phyloP scores from a whole-genome alignment of 2,329 filamentous ascomycete species.

The Ophiocordyceps robertsii region DNA sequence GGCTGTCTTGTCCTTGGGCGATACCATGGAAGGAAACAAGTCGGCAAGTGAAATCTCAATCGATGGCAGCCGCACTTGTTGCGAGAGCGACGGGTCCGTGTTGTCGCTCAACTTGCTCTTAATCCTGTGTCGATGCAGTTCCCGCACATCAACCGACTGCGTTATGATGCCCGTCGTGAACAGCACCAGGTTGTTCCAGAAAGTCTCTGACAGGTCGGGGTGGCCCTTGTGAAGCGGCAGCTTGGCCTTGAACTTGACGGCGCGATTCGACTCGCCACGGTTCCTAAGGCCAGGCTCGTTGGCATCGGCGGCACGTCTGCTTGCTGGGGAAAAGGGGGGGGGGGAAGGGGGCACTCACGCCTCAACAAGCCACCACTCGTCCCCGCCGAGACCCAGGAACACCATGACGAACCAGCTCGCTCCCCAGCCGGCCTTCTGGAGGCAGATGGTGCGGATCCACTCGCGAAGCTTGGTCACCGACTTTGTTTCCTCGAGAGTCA shows the following conservation, averaged over 20 bases:
- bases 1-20: slow-evolving; percentile 8
- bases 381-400: slow-evolving; percentile 56
- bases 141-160: slow-evolving; percentile 34
- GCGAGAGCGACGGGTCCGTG: slow-evolving; percentile 24
- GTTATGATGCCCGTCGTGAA: slow-evolving; percentile 38
- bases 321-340: too few species aligned
- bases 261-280: slow-evolving; percentile 11
- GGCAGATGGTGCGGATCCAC: slow-evolving; percentile 51
- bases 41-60: slow-evolving; percentile 36
- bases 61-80: slow-evolving; percentile 31
- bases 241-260: slow-evolving; percentile 19
- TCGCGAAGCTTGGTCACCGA: slow-evolving; percentile 49
- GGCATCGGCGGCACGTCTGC: slow-evolving; percentile 1
- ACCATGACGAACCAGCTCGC: slow-evolving; percentile 59
- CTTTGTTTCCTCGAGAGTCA: slow-evolving; percentile 41
- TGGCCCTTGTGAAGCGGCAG: slow-evolving; percentile 30
- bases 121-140: slow-evolving; percentile 30
- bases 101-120: slow-evolving; percentile 21
- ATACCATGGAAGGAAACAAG: slow-evolving; percentile 23
- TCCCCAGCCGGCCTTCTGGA: slow-evolving; percentile 60
- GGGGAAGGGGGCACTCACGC: slow-evolving; percentile 26
- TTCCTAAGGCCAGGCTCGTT: slow-evolving; percentile 10
- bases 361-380: slow-evolving; percentile 67
- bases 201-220: slow-evolving; percentile 30
- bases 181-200: slow-evolving; percentile 38